phyloP scores from a whole-genome alignment of 176 grass and related monocot species.

The Stipa capillata region DNA sequence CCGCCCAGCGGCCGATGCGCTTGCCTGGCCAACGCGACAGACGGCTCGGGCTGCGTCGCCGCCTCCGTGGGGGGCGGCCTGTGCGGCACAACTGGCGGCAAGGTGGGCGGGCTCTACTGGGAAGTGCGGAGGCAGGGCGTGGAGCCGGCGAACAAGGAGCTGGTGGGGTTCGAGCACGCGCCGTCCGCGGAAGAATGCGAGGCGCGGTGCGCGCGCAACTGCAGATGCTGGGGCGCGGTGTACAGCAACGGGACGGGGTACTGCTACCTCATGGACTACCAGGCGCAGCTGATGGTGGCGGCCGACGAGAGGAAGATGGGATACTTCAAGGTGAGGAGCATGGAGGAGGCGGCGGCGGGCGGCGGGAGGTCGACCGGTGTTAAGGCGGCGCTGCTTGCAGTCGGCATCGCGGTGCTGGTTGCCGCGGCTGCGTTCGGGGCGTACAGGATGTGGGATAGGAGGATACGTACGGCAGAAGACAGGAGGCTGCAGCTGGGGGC shows the following conservation, averaged over 20 bases:
- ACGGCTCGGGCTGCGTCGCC: constrained; percentile 26
- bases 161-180: constrained; percentile 28
- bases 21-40: constrained; percentile 48
- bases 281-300: constrained; percentile 54
- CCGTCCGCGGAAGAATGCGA: constrained; percentile 61
- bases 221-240: constrained; percentile 84
- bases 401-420: constrained; percentile 27
- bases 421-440: constrained; percentile 32
- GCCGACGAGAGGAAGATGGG: constrained; percentile 53
- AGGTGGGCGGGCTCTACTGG: constrained; percentile 25
- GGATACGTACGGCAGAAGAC: background rate
- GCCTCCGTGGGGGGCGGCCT: constrained; percentile 4
- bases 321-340: constrained; percentile 64
- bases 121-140: constrained; percentile 48
- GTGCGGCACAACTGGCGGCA: constrained; percentile 18
- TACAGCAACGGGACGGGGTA: constrained; percentile 61
- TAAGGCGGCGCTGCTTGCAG: constrained; percentile 38
- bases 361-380: background rate
- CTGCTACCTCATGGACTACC: constrained; percentile 91
- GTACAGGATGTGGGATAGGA: constrained; percentile 52
- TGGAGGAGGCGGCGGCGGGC: background rate
- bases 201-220: constrained; percentile 61
- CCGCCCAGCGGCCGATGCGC: constrained; percentile 33
- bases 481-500: constrained; percentile 4
- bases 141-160: constrained; percentile 69